phyloP scores from a whole-genome alignment of 345 rosid species.

The Passiflora organensis region DNA sequence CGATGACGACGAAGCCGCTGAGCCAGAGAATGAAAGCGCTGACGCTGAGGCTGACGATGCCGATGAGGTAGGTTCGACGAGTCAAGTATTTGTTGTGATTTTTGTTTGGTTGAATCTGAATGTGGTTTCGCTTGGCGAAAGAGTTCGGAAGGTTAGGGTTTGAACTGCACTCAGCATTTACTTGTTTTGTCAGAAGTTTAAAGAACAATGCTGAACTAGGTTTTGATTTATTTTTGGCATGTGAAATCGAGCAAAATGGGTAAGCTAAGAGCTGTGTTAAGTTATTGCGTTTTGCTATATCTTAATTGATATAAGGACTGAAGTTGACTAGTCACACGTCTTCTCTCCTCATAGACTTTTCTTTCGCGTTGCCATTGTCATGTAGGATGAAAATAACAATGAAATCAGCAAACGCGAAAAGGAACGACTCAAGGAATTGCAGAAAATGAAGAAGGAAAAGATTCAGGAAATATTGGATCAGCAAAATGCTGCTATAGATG shows the following conservation, averaged over 20 bases:
- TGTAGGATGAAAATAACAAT: conserved; percentile 49
- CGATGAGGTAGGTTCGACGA: conserved; percentile 41
- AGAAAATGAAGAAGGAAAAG: conserved; percentile 80
- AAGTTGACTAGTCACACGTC: no score
- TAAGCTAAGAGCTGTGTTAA: background rate
- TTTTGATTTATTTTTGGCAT: background rate
- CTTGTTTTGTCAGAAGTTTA: no score
- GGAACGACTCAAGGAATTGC: conserved; percentile 83
- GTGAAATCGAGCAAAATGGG: background rate
- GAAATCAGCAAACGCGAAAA: conserved; percentile 83
- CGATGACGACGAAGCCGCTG: conserved; percentile 48
- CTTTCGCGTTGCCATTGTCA: background rate
- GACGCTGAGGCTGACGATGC: conserved; percentile 19
- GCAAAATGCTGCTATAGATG: conserved; percentile 90
- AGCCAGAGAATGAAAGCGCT: conserved; percentile 14
- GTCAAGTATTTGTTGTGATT: background rate
- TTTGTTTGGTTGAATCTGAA: conserved; percentile 7
- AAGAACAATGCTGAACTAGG: no score
- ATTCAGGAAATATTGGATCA: conserved; percentile 85
- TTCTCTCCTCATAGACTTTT: background rate
- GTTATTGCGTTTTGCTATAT: background rate
- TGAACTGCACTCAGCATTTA: background rate
- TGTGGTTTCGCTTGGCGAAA: background rate
- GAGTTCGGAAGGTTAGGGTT: background rate
- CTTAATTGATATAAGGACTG: background rate